Conservation (phyloP, 495 filamentous ascomycete genomes). For the Neurospora tetraspora region DNA sequence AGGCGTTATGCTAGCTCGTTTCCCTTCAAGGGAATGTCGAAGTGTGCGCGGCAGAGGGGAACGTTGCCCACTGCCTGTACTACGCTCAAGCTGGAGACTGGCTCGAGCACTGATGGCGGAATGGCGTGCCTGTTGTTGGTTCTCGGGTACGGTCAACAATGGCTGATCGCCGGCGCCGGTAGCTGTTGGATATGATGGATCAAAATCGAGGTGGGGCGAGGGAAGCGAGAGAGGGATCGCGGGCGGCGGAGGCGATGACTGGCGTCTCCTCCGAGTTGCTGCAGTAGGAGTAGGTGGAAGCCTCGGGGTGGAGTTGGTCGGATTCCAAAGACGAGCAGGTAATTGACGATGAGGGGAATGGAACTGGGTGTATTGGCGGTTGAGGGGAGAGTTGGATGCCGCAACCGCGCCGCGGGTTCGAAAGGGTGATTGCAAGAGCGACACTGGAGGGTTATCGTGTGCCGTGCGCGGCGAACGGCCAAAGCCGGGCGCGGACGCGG, state of each 20-base stretch:
- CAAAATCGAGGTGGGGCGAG: slow-evolving; percentile 22
- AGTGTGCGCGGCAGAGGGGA: slow-evolving; percentile 56
- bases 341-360: slow-evolving; percentile 23
- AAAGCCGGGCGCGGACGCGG: slow-evolving; percentile 8
- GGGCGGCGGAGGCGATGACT: slow-evolving; percentile 37
- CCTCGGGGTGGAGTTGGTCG: slow-evolving; percentile 52
- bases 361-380: slow-evolving; percentile 8
- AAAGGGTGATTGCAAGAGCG: slow-evolving; percentile 33
- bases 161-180: slow-evolving; percentile 52
- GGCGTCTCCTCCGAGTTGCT: slow-evolving; percentile 21
- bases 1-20: slow-evolving; percentile 26
- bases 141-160: slow-evolving; percentile 57
- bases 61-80: slow-evolving; percentile 39
- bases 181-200: slow-evolving; percentile 21
- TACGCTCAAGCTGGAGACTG: slow-evolving; percentile 58
- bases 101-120: slow-evolving; percentile 38
- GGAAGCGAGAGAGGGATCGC: slow-evolving; percentile 37
- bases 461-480: slow-evolving; percentile 27
- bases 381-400: slow-evolving; percentile 4
- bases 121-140: slow-evolving; percentile 46
- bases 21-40: slow-evolving; percentile 38
- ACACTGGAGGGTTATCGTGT: slow-evolving; percentile 24
- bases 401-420: slow-evolving; percentile 28
- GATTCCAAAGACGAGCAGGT: slow-evolving; percentile 52
- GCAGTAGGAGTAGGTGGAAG: slow-evolving; percentile 17